Evolutionary conservation across 169 alveolate genomes (phyloP).

Genomic region (Plasmodium fragile): DNA sequence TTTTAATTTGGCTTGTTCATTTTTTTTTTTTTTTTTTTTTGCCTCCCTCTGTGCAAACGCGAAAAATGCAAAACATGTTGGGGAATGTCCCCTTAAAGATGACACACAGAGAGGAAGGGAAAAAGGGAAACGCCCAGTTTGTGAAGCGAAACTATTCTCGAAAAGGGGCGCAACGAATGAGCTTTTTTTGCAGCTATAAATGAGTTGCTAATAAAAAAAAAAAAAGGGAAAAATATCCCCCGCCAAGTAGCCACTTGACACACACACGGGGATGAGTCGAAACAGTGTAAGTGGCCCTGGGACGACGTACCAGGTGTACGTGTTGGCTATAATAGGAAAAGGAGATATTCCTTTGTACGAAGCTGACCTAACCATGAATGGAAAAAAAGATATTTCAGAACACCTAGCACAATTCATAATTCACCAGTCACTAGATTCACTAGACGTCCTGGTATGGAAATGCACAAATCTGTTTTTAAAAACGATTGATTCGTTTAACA

Average conservation of each 20-base stretch:
- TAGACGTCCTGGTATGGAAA: constrained; percentile 89
- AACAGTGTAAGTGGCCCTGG: constrained; percentile 1
- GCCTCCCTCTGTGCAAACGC: not conserved
- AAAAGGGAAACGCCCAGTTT: not conserved
- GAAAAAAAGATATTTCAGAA: constrained; percentile 89
- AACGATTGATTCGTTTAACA: constrained; percentile 89
- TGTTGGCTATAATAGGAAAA: constrained; percentile 90
- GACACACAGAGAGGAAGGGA: not conserved
- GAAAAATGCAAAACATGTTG: not conserved
- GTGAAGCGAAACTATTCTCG: not conserved
- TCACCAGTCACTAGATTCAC: constrained; percentile 91
- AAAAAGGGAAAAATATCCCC: no score
- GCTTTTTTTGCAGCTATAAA: no score
- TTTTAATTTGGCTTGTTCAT: not conserved
- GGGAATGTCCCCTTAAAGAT: not conserved
- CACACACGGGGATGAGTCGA: constrained; percentile 38
- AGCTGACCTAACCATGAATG: constrained; percentile 90
- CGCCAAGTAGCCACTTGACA: not conserved
- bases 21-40: no score
- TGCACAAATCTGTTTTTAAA: constrained; percentile 86
- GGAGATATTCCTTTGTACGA: constrained; percentile 91
- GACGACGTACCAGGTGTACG: constrained; percentile 77
- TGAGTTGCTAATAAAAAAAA: no score
- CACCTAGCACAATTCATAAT: constrained; percentile 91
- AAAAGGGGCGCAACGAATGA: not conserved